Base-by-base conservation (phyloP, 306 rosid species). In the Malus fusca region DNA sequence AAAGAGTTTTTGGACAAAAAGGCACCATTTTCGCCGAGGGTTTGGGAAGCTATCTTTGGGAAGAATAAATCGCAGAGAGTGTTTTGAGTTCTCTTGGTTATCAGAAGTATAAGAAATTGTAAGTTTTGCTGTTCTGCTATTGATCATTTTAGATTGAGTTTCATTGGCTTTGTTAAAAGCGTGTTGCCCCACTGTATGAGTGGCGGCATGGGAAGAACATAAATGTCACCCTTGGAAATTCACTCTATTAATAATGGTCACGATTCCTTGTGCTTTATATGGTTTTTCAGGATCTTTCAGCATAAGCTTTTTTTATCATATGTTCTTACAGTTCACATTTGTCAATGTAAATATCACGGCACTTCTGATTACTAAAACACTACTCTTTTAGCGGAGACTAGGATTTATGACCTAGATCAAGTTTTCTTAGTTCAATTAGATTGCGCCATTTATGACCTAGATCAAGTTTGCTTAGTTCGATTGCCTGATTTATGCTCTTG, bases 21-120 rank as follows among this genome's bases (percentile, higher is more conserved):
- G 69, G 87, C 84, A 0, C 81, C 88, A 9, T 88, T 89, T 82
- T 82, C 92, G 22, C 83, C 88, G 1, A 37, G 72, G 52, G 84
- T 90, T 75, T 85, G 96, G 96, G 93, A 92, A 83, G 96, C 91
- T 23, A 82, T 93, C 77, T 86, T 93, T 40, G 91, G 90, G 70
- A 93, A 93, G 84, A 85, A 85, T 76, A 67, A 63, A 23, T 79
- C 81, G 0, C 46, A 82, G 76, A 84, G 53, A 22, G 82, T 89
- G 33, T 93, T 86, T 78, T 89, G 82, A 85, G 77, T 75, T 22
- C 74, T 40, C 62, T 69, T 72, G 30, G 23, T 42, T 68, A 22
- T 61, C 61, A 6, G 59, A 43, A 74, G 77, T 44, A 26, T 5
- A 26, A 25, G 44, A 61, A 18, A 60, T 42, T 61, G 69, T 73